phyloP scores from a whole-genome alignment of 1,284 basidiomycete genomes.

The Ganoderma lucidum region DNA sequence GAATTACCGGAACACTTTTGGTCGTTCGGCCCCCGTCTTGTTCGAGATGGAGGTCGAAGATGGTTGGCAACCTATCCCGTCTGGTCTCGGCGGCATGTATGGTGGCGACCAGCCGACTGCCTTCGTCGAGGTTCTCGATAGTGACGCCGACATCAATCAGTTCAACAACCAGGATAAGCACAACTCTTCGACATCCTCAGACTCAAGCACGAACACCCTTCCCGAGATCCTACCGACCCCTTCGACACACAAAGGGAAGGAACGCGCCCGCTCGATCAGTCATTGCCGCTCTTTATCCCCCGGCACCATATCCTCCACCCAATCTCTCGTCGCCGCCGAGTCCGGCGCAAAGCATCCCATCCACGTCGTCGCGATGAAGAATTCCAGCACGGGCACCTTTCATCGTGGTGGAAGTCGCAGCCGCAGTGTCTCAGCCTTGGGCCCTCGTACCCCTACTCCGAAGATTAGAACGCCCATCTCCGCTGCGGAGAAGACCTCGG shows the following conservation, averaged over 20 bases:
- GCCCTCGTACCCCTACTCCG: constrained; percentile 24
- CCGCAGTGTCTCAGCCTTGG: constrained; percentile 18
- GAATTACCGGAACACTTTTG: constrained; percentile 63
- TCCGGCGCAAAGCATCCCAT: constrained; percentile 63
- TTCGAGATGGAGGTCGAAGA: constrained; percentile 70
- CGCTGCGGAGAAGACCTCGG: constrained; percentile 8
- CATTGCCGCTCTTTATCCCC: constrained; percentile 36
- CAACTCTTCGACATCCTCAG: constrained; percentile 29
- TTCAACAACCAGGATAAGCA: constrained; percentile 24
- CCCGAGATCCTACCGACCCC: constrained; percentile 37
- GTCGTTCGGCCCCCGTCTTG: constrained; percentile 41
- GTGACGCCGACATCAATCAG: constrained; percentile 48
- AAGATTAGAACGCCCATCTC: constrained; percentile 22
- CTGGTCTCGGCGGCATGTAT: constrained; percentile 35
- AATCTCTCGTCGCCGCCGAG: constrained; percentile 59
- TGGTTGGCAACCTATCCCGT: constrained; percentile 67
- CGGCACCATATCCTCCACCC: constrained; percentile 62
- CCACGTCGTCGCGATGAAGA: constrained; percentile 52
- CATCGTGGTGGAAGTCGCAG: constrained; percentile 24
- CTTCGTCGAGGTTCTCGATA: constrained; percentile 68
- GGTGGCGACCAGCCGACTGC: constrained; percentile 57
- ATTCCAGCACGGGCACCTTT: constrained; percentile 30
- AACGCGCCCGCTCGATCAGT: constrained; percentile 44
- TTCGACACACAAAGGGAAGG: constrained; percentile 61
- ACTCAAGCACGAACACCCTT: constrained; percentile 22